Base-by-base conservation (phyloP, 164 flowering plant species). In the Berberis thunbergii region DNA sequence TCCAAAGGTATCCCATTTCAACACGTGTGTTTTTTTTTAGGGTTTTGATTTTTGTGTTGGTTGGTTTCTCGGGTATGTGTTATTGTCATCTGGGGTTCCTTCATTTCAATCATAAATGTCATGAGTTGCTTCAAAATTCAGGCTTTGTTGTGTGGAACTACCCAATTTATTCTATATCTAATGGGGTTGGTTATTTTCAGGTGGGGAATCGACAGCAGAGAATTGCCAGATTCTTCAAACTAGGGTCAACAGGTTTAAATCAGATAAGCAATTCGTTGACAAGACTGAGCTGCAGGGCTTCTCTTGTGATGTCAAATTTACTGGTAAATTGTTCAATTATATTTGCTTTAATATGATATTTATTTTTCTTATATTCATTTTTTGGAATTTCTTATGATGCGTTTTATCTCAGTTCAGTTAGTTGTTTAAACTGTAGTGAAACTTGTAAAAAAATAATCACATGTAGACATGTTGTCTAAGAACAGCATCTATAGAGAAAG, bases 141-240 rank as follows among this genome's bases (percentile, higher is more conserved):
- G 26, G 26, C 26, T 26, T 26, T 26, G 26, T 26, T 26, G 26
- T 26, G 26, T 26, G 26, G 26, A 26, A 26, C 26, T 26, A 26
- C 26, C 26, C 26, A 26, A 26, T 26, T 26, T 26, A 26, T 26
- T 26, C 26, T 26, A 26, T 26, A 26, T 26, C 26, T 26, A 38
- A 3, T 5, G 11, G 39, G 49, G 11, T 41, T 67, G 61, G 7
- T 12, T 2, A 70, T 40, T 39, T 6, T 6, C 61, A 91, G 97
- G 96, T 60, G 98, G 98, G 45, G 93, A 87, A 66, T 92, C 98
- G 1, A 79, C 73, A 0, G 79, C 72, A 0, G 96, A 87, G 48
- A 92, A 93, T 65, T 89, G 98, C 66, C 97, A 93, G 70, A 91
- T 95, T 69, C 88, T 95, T 70, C 99, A 95, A 70, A 86, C 94